Percentiles rank a stretch among this genome's conserved stretches.
Conservation (phyloP, 192 early-diverging fungal species). For the Powellomyces hirtus region DNA sequence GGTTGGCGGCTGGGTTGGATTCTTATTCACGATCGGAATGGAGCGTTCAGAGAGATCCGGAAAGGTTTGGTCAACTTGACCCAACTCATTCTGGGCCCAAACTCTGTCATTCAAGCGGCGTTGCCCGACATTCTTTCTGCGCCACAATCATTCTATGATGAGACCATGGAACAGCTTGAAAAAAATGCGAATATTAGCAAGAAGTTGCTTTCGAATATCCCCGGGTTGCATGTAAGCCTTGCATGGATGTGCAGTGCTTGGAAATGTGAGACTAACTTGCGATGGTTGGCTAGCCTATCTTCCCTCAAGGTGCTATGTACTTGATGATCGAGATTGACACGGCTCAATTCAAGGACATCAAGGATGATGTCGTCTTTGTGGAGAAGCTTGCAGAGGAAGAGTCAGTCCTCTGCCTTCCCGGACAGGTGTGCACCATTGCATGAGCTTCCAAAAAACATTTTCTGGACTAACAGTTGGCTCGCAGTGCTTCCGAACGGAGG, state of each 20-base stretch:
- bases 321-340: constrained; percentile 77
- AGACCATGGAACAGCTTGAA: constrained; percentile 70
- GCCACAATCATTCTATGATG: constrained; percentile 63
- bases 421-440: constrained; percentile 48
- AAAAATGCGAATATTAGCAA: constrained; percentile 66
- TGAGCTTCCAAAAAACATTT: neutral
- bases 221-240: constrained; percentile 52
- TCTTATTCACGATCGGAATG: constrained; percentile 70
- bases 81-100: constrained; percentile 77
- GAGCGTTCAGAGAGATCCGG: constrained; percentile 56
- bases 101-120: constrained; percentile 74
- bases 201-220: constrained; percentile 59
- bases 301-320: constrained; percentile 92
- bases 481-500: constrained; percentile 77
- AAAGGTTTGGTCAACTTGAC: constrained; percentile 70
- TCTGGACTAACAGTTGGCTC: neutral
- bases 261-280: no score
- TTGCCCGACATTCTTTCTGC: constrained; percentile 79
- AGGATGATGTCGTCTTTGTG: constrained; percentile 77
- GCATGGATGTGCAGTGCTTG: no score
- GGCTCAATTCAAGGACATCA: constrained; percentile 67
- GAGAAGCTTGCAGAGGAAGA: constrained; percentile 80
- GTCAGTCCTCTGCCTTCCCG: constrained; percentile 80
- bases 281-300: constrained; percentile 69
- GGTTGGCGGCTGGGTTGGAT: constrained; percentile 91